These are phyloP conservation scores for Kernera saxatilis DNA, from an alignment of 345 rosid species.

Conservation along the genomic window DNA sequence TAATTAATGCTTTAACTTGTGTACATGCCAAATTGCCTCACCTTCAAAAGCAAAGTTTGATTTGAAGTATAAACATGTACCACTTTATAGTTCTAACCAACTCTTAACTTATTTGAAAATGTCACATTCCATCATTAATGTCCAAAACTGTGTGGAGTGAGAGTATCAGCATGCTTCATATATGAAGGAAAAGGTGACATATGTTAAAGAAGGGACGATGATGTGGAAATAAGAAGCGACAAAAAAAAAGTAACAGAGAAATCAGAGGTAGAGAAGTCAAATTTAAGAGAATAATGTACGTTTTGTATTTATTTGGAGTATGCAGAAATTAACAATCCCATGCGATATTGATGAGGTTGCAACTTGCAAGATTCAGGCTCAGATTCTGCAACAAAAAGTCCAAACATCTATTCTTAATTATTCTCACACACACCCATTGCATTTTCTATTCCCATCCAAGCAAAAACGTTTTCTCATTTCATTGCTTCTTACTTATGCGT, in stretches of 20 bases:
- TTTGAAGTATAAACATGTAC: constrained; percentile 17
- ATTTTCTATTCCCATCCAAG: background rate
- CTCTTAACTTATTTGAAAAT: constrained; percentile 29
- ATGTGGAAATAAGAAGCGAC: constrained; percentile 21
- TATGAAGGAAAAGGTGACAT: constrained; percentile 25
- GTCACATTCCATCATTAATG: constrained; percentile 21
- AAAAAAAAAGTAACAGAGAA: background rate
- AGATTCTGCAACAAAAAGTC: constrained; percentile 36
- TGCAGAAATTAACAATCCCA: constrained; percentile 14
- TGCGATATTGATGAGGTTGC: constrained; percentile 37
- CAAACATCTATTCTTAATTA: constrained; percentile 21
- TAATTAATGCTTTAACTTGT: constrained; percentile 5
- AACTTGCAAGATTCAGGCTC: constrained; percentile 48
- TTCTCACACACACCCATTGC: constrained; percentile 33
- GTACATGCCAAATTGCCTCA: constrained; percentile 21
- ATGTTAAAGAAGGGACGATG: constrained; percentile 26
- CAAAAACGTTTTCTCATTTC: background rate
- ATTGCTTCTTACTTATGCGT: constrained; percentile 17
- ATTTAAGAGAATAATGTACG: constrained; percentile 23
- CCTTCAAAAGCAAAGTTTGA: constrained; percentile 12
- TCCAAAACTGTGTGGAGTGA: constrained; percentile 10
- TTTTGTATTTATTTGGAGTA: constrained; percentile 14
- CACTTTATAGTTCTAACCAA: constrained; percentile 25
- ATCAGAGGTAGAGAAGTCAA: constrained; percentile 22
- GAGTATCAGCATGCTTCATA: constrained; percentile 27